Percentiles rank a stretch among this genome's conserved stretches.
Evolutionary conservation across 495 filamentous ascomycete species (phyloP).

Genomic region (Paragyromitra xinjiangensis): DNA sequence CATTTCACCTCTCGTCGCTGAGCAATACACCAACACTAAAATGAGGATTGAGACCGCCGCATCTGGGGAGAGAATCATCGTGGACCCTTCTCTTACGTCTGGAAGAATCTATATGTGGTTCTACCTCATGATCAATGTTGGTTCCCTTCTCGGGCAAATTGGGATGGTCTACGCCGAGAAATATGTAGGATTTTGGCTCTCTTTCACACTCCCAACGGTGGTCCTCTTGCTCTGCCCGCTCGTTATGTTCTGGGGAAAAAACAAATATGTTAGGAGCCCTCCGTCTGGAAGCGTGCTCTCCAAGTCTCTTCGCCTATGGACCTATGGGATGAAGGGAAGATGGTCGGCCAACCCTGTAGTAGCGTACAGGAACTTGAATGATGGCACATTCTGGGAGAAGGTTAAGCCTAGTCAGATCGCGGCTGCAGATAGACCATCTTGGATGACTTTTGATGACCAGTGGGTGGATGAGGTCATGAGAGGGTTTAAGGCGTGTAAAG

Average conservation of each 20-base stretch:
- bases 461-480: conserved; percentile 78
- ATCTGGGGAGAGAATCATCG: conserved; percentile 71
- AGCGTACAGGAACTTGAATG: conserved; percentile 65
- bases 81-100: conserved; percentile 72
- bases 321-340: conserved; percentile 69
- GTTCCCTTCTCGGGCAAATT: conserved; percentile 66
- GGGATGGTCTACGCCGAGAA: conserved; percentile 63
- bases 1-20: conserved; percentile 69
- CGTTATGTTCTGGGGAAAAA: conserved; percentile 70
- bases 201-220: conserved; percentile 69
- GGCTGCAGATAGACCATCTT: conserved; percentile 62
- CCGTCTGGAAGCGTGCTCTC: conserved; percentile 72
- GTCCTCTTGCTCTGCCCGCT: conserved; percentile 69
- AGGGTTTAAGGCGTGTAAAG: conserved; percentile 73
- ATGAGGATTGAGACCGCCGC: conserved; percentile 62
- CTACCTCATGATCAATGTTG: conserved; percentile 77
- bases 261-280: conserved; percentile 66
- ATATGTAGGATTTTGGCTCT: conserved; percentile 81
- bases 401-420: conserved; percentile 71
- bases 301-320: conserved; percentile 67
- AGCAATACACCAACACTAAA: conserved; percentile 64
- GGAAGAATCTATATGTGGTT: conserved; percentile 71
- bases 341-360: conserved; percentile 66
- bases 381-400: conserved; percentile 68
- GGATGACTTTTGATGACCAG: conserved; percentile 79